Evolutionary conservation across 345 rosid species (phyloP).

Genomic region (Lepidium aucheri): DNA sequence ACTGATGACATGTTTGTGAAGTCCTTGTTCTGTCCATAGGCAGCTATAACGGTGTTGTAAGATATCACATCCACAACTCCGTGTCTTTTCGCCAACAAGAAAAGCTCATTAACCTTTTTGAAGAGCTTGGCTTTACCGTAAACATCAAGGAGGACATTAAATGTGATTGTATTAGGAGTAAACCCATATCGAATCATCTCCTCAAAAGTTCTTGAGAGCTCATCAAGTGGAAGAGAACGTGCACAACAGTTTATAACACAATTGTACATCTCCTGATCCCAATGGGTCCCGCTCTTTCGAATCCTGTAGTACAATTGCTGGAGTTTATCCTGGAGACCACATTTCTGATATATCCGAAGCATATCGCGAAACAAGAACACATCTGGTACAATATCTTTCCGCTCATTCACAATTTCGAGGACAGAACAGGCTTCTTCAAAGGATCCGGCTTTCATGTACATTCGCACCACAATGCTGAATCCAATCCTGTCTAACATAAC

Average conservation of each 20-base stretch:
- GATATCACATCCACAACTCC: conserved; percentile 74
- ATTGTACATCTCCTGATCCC: conserved; percentile 89
- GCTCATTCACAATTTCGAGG: conserved; percentile 61
- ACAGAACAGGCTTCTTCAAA: conserved; percentile 65
- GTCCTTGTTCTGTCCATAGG: conserved; percentile 60
- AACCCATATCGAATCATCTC: conserved; percentile 67
- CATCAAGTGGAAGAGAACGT: conserved; percentile 66
- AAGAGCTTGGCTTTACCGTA: conserved; percentile 81
- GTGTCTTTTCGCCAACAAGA: conserved; percentile 52
- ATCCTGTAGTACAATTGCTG: conserved; percentile 44
- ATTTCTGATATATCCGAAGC: conserved; percentile 74
- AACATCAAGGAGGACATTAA: conserved; percentile 70
- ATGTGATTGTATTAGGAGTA: conserved; percentile 56
- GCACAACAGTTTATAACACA: conserved; percentile 87
- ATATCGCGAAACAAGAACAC: conserved; percentile 64
- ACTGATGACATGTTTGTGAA: conserved; percentile 54
- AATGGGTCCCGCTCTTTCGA: conserved; percentile 48
- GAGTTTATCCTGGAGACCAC: conserved; percentile 54
- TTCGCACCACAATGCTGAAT: conserved; percentile 64
- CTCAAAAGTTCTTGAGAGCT: conserved; percentile 63
- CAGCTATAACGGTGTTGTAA: conserved; percentile 76
- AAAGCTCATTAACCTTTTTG: conserved; percentile 52
- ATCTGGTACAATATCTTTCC: conserved; percentile 57
- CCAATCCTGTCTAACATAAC: conserved; percentile 62
- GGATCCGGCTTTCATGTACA: conserved; percentile 74